Percentiles rank a stretch among this genome's conserved stretches.
Conservation (phyloP, 768 basidiomycete species). For the Trametes coccinea region DNA sequence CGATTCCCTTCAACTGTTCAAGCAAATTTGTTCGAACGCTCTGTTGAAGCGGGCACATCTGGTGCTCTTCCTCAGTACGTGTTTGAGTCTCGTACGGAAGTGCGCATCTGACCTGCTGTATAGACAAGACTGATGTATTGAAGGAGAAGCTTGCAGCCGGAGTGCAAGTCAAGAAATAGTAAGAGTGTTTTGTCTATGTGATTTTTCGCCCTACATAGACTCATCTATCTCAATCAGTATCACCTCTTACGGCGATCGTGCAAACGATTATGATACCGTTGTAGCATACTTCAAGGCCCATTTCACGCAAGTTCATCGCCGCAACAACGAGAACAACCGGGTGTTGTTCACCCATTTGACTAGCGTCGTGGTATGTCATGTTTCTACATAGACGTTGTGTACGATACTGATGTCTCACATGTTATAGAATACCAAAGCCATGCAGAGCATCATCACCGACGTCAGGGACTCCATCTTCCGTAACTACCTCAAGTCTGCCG, state of each 20-base stretch:
- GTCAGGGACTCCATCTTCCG: slow-evolving; percentile 42
- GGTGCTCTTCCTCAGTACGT: slow-evolving; percentile 65
- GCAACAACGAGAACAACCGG: slow-evolving; percentile 58
- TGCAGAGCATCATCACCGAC: slow-evolving; percentile 81
- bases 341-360: slow-evolving; percentile 74
- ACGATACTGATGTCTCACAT: background rate
- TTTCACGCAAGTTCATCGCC: slow-evolving; percentile 72
- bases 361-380: slow-evolving; percentile 66
- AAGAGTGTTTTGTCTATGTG: slow-evolving; percentile 27
- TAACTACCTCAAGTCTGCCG: slow-evolving; percentile 38
- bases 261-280: slow-evolving; percentile 69
- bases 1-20: slow-evolving; percentile 86
- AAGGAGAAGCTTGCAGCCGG: slow-evolving; percentile 70
- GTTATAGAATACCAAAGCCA: slow-evolving; percentile 75
- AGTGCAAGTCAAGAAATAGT: slow-evolving; percentile 79
- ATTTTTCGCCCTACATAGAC: background rate
- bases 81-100: slow-evolving; percentile 48
- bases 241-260: slow-evolving; percentile 72
- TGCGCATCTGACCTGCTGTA: background rate
- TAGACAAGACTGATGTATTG: slow-evolving; percentile 80
- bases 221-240: slow-evolving; percentile 45
- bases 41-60: slow-evolving; percentile 62
- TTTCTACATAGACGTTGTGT: too few relatives aligned
- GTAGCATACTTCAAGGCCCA: slow-evolving; percentile 85
- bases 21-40: slow-evolving; percentile 79